phyloP scores from a whole-genome alignment of 2,329 filamentous ascomycete genomes.

The Fusarium mangiferae region DNA sequence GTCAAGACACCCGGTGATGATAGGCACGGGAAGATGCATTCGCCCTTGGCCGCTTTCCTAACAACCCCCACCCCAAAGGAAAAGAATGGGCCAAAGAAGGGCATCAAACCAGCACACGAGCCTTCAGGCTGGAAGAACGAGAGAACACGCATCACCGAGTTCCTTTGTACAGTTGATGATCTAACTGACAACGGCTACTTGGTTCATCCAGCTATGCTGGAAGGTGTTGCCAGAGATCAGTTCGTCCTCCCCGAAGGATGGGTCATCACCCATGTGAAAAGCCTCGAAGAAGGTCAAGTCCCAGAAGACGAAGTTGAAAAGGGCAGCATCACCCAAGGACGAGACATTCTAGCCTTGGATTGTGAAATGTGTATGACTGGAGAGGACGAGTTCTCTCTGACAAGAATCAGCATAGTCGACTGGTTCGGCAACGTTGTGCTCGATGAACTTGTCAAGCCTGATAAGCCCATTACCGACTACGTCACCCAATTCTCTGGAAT shows the following conservation, averaged over 20 bases:
- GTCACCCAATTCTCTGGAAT: conserved; percentile 93
- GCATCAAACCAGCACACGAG: conserved; percentile 70
- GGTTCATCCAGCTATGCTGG: conserved; percentile 81
- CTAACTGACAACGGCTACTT: conserved; percentile 85
- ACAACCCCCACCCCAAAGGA: conserved; percentile 78
- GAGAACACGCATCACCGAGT: conserved; percentile 83
- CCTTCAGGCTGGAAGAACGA: conserved; percentile 76
- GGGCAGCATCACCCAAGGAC: conserved; percentile 85
- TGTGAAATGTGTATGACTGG: conserved; percentile 98
- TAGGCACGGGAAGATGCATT: conserved; percentile 82
- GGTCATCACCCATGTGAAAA: conserved; percentile 80
- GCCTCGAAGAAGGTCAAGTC: conserved; percentile 72
- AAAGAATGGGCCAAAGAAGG: conserved; percentile 65
- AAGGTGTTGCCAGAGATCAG: conserved; percentile 64
- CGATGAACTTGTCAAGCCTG: conserved; percentile 92
- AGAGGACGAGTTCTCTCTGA: conserved; percentile 81
- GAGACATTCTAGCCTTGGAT: conserved; percentile 83
- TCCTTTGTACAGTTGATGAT: conserved; percentile 77
- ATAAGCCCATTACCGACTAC: conserved; percentile 90
- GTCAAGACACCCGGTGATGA: conserved; percentile 89
- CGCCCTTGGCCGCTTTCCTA: conserved; percentile 86
- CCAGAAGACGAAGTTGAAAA: conserved; percentile 77
- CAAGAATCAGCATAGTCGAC: conserved; percentile 84
- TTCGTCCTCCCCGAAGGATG: conserved; percentile 75
- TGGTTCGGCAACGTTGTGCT: conserved; percentile 87